These are phyloP conservation scores for Aleurites moluccanus DNA, from an alignment of 441 rosid species.

Conservation along the genomic window DNA sequence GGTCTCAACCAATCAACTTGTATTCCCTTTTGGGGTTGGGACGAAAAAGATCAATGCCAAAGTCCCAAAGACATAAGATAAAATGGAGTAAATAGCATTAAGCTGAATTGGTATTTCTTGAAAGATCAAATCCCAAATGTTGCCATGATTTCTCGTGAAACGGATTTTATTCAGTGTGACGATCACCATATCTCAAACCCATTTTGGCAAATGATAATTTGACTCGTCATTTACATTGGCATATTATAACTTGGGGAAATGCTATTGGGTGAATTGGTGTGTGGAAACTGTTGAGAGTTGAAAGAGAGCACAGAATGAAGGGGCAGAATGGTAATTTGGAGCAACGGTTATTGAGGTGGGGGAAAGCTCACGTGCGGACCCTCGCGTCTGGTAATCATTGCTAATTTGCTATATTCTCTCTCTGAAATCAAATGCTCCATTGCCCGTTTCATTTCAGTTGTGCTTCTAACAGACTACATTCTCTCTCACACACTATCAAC, in stretches of 20 bases:
- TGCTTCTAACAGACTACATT: not conserved
- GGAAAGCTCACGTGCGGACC: slow-evolving; percentile 11
- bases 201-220: not conserved
- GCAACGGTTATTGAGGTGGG: not conserved
- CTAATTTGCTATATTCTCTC: not conserved
- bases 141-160: too few species aligned
- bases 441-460: not conserved
- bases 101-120: too few species aligned
- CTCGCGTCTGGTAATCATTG: not conserved
- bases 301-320: not conserved
- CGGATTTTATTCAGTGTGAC: too few species aligned
- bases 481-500: not conserved
- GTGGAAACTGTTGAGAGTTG: not conserved
- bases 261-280: not conserved
- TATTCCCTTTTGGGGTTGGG: too few species aligned
- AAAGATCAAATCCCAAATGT: too few species aligned
- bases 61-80: too few species aligned
- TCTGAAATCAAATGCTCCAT: not conserved
- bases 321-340: not conserved
- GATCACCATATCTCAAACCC: not conserved
- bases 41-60: too few species aligned
- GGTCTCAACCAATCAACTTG: too few species aligned
- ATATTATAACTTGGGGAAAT: too few species aligned
- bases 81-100: too few species aligned
- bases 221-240: not conserved